Evolutionary conservation across 2,329 filamentous ascomycete genomes (phyloP), one percentile per base, ranked within the genome.

Genomic region (Bisporella sp.): DNA sequence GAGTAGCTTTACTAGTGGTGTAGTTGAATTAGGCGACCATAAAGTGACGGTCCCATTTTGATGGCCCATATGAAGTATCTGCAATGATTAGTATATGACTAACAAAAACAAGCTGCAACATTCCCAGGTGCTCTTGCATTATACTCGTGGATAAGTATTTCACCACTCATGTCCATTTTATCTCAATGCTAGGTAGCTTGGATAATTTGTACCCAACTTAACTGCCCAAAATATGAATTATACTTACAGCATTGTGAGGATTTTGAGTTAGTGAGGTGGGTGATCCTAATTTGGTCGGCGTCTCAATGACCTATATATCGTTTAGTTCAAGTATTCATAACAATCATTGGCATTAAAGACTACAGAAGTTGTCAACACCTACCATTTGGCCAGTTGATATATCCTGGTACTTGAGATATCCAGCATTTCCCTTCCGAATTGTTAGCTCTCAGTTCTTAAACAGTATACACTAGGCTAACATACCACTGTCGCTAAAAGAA

Each of bases 11-110:
- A 96, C 92, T 6, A 96, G 77, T 0, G 93, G 87, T 0, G 89
- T 87, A 49, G 84, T 79, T 30, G 84, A 86, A 69, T 96, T 99
- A 3, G 93, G 93, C 2, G 92, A 96, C 93, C 93, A 99, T 42
- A 99, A 73, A 2, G 89, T 93, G 35, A 99, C 90, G 2, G 89
- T 87, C 51, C 93, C 93, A 64, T 97, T 97, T 64, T 96, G 90
- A 65, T 97, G 92, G 7, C 93, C 93, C 54, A 91, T 82, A 62
- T 97, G 90, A 45, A 96, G 74, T 51, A 99, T 84, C 35, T 37
- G 35, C n/a, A 37, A 8, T 21, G 21, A 21, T 21, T 21, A 21
- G 21, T 21, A 21, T 21, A 21, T 21, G 21, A 21, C 21, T 21
- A 21, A 3, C 21, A 21, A 21, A 21, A 21, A 21, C 21, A 21